A percentile compares a stretch with the other conserved stretches of the same genome.
Conservation (phyloP, 2,329 filamentous ascomycete genomes). For the Botryotinia globosa region DNA sequence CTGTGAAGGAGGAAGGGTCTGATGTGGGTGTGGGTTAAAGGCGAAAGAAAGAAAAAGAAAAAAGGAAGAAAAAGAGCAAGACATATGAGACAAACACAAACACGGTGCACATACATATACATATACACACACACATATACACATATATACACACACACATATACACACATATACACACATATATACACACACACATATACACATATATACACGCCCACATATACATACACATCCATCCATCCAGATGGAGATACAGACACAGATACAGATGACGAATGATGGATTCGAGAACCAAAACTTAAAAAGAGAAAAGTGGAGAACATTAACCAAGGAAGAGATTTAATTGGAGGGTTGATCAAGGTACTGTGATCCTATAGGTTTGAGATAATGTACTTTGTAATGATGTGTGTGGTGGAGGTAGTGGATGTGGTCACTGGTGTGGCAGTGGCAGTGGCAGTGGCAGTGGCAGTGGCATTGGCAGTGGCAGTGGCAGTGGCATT, state of each 20-base stretch:
- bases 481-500: too few species aligned
- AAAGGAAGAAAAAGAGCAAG: neutral
- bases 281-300: neutral
- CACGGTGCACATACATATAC: neutral
- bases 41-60: neutral
- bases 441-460: too few species aligned
- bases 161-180: too few species aligned
- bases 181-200: too few species aligned
- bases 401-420: neutral
- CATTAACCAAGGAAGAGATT: fast-evolving
- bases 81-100: neutral
- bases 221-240: neutral
- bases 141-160: too few species aligned
- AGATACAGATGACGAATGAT: too few species aligned
- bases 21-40: neutral
- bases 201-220: too few species aligned
- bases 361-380: neutral
- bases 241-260: too few species aligned
- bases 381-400: too few species aligned
- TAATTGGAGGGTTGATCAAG: neutral
- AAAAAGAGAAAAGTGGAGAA: neutral
- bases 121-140: neutral
- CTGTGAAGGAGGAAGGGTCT: neutral
- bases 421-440: too few species aligned
- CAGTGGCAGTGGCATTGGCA: too few species aligned